A percentile compares a stretch with the other conserved stretches of the same genome.
These are phyloP conservation scores for Chrysopogon serrulatus DNA, from an alignment of 176 grass and related monocot species.

Conservation along the genomic window DNA sequence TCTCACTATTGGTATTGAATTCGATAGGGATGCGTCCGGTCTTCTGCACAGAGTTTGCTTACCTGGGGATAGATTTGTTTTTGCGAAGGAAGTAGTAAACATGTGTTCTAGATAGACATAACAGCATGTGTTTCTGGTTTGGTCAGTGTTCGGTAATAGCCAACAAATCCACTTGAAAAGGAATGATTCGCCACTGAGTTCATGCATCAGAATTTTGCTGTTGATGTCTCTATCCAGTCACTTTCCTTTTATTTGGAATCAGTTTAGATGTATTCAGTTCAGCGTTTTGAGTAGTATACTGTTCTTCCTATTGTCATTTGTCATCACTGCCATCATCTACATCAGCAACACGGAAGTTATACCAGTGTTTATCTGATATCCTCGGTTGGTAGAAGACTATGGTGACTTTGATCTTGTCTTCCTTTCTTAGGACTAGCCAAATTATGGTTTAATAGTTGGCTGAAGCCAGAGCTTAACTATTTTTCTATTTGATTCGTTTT, in stretches of 20 bases:
- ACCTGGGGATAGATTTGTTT: not conserved
- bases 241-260: not conserved
- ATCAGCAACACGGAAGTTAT: not conserved
- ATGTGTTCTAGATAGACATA: not conserved
- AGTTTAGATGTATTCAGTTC: not conserved
- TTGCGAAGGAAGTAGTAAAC: not conserved
- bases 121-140: not conserved
- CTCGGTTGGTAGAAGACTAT: not conserved
- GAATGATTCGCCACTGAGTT: not conserved
- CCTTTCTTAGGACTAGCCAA: not conserved
- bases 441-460: not conserved
- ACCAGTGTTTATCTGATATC: not conserved
- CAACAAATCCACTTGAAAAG: not conserved
- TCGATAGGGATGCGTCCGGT: not conserved
- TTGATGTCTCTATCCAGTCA: not conserved
- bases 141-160: not conserved
- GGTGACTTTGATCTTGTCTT: constrained; percentile 36
- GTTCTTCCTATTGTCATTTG: not conserved
- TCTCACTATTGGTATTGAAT: not conserved
- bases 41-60: not conserved
- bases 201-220: not conserved
- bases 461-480: not conserved
- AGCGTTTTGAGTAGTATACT: not conserved
- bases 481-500: not conserved
- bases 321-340: not conserved